Conservation (phyloP, 2,329 filamentous ascomycete species). For the Botryosphaeria dothidea region DNA sequence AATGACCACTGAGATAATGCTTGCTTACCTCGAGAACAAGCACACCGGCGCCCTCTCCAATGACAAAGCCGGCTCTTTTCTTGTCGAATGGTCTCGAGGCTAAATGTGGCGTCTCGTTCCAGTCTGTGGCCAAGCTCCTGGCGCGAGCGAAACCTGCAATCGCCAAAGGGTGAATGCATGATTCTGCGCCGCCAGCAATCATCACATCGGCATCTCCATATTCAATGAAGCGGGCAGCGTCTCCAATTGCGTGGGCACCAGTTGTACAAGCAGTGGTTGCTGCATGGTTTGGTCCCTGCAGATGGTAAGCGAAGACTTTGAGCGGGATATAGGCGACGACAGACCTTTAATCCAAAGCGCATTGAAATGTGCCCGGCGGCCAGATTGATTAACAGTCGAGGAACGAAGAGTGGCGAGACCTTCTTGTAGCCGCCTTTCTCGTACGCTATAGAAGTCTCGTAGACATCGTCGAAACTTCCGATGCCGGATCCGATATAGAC, state of each 20-base stretch:
- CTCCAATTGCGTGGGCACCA: constrained; percentile 89
- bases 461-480: constrained; percentile 89
- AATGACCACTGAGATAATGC: background rate
- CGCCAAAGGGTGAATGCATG: constrained; percentile 91
- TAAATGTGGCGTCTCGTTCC: constrained; percentile 68
- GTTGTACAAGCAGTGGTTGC: constrained; percentile 95
- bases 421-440: constrained; percentile 81
- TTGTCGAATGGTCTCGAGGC: constrained; percentile 88
- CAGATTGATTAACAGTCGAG: constrained; percentile 89
- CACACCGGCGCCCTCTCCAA: constrained; percentile 88
- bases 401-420: constrained; percentile 91
- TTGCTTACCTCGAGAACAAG: constrained; percentile 71
- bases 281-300: constrained; percentile 84
- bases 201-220: constrained; percentile 91
- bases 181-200: constrained; percentile 92
- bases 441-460: constrained; percentile 77
- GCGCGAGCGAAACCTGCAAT: constrained; percentile 90
- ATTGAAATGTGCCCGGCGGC: constrained; percentile 95
- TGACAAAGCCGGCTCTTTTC: constrained; percentile 80
- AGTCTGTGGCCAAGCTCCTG: constrained; percentile 78
- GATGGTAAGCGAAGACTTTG: constrained; percentile 33
- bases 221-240: constrained; percentile 90
- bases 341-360: constrained; percentile 71
- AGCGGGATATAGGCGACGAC: constrained; percentile 31
- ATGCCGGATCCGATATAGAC: constrained; percentile 95